Evolutionary conservation across 2,329 filamentous ascomycete genomes (phyloP), one percentile per base, ranked within the genome.

Genomic region (Xylaria sp.): DNA sequence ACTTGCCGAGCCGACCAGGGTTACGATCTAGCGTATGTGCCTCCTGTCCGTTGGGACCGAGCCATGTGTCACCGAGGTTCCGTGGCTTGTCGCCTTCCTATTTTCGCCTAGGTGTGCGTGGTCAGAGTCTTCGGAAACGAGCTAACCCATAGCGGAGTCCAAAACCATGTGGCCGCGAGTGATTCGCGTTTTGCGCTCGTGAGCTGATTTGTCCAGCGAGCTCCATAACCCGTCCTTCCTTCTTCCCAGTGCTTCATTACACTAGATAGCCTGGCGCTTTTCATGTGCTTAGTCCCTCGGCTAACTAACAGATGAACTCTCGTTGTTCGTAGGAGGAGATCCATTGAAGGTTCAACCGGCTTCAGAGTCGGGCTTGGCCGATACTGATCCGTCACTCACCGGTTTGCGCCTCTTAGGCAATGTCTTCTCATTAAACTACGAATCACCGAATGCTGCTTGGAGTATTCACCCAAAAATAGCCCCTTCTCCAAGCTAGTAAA

Each of bases 151-250:
- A 61, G 35, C 64, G 53, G 57, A 55, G 44, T 53, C 40, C 16
- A 53, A 25, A 65, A 60, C 58, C 68, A 67, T 67, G 69, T 68
- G 63, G 66, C 62, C 10, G 62, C 51, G 65, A 62, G 35, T 50
- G 69, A 71, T 69, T 71, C 69, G 65, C 58, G 60, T 67, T 61
- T 71, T 67, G 48, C 63, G 66, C 61, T 71, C 66, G 69, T 37
- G 18, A 53, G 54, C 63, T 65, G 69, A 71, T 71, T 66, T 60
- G 63, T 62, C 53, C 27, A 69, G 8, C 40, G 37, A 47, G 57
- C 35, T 64, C 29, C 51, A 61, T 61, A 57, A 40, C 44, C 44
- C 42, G 27, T 51, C 54, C 55, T 65, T 65, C 50, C 51, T 16
- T 53, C 35, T 25, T 50, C 10, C 42, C 25, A 12, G 10, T 21